Percentiles rank a stretch among this genome's conserved stretches.
phyloP scores from a whole-genome alignment of 805 yeast species.

The Sugiyamaella marilandica region DNA sequence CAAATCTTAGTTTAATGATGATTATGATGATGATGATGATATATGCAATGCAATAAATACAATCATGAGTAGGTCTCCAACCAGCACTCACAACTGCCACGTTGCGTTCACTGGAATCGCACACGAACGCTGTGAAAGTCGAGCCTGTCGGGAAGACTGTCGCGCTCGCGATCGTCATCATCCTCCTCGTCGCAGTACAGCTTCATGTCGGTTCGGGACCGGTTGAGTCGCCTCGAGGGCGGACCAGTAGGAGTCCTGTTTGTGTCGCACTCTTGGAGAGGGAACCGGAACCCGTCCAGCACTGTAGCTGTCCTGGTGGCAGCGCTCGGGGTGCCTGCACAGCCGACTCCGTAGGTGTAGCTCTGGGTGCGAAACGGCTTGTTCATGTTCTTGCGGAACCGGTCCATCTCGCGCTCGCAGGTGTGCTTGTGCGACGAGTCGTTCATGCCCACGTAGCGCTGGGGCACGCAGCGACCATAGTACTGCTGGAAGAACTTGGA shows the following conservation, averaged over 20 bases:
- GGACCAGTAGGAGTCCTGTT: conserved; percentile 17
- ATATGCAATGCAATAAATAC: conserved; percentile 4
- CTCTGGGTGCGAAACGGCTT: conserved; percentile 25
- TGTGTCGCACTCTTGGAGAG: conserved; percentile 13
- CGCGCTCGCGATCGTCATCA: background rate
- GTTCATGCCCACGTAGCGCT: conserved; percentile 82
- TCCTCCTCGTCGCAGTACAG: background rate
- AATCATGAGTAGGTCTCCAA: background rate
- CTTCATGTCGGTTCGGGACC: background rate
- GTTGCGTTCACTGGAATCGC: background rate
- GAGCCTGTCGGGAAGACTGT: background rate
- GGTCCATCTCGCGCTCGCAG: conserved; percentile 51
- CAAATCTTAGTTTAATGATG: no score
- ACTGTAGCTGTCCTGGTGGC: background rate
- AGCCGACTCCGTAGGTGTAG: conserved; percentile 12
- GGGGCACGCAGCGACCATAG: conserved; percentile 62
- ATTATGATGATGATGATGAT: no score
- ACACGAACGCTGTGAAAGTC: background rate
- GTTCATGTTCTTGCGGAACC: conserved; percentile 44
- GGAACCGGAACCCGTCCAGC: conserved; percentile 15
- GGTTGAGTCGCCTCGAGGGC: background rate
- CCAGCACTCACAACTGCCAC: background rate
- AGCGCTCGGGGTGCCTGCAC: conserved; percentile 4
- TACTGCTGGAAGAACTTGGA: conserved; percentile 62
- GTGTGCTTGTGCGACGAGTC: conserved; percentile 43